phyloP scores from a whole-genome alignment of 2,329 filamentous ascomycete species.

The Chaetomiaceae sp. region DNA sequence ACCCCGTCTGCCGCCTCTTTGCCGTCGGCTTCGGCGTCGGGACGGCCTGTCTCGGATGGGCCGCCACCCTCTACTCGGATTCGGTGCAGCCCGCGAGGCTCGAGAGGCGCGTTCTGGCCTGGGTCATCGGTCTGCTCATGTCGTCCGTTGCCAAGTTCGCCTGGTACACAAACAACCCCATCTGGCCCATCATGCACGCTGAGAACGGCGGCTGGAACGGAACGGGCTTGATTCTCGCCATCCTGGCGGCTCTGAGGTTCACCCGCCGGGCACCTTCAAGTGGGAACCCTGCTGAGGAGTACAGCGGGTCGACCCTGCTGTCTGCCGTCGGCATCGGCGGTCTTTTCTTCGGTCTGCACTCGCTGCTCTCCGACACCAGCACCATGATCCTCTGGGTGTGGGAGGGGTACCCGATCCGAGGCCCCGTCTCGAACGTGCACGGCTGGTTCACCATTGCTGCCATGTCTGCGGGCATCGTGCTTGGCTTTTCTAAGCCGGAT shows the following conservation, averaged over 20 bases:
- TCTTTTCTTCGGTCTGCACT: conserved; percentile 84
- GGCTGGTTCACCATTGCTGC: conserved; percentile 79
- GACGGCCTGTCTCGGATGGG: conserved; percentile 79
- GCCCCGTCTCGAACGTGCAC: conserved; percentile 83
- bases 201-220: conserved; percentile 92
- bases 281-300: conserved; percentile 32
- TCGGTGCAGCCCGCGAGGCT: conserved; percentile 68
- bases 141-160: conserved; percentile 90
- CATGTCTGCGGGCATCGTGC: conserved; percentile 76
- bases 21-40: conserved; percentile 74
- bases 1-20: conserved; percentile 72
- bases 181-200: conserved; percentile 91
- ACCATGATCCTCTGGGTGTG: conserved; percentile 99
- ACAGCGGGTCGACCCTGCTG: conserved; percentile 63
- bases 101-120: conserved; percentile 76
- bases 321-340: conserved; percentile 76
- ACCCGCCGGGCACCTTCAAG: conserved; percentile 59
- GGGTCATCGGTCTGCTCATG: conserved; percentile 73
- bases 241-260: conserved; percentile 71
- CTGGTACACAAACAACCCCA: conserved; percentile 89
- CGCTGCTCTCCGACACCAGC: conserved; percentile 89
- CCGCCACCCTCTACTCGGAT: conserved; percentile 74
- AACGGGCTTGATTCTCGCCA: conserved; percentile 67
- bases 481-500: conserved; percentile 68
- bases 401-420: conserved; percentile 89